Evolutionary conservation across 2,329 filamentous ascomycete species (phyloP), one percentile per base, ranked within the genome.

Genomic region (Fusarium nurragi): DNA sequence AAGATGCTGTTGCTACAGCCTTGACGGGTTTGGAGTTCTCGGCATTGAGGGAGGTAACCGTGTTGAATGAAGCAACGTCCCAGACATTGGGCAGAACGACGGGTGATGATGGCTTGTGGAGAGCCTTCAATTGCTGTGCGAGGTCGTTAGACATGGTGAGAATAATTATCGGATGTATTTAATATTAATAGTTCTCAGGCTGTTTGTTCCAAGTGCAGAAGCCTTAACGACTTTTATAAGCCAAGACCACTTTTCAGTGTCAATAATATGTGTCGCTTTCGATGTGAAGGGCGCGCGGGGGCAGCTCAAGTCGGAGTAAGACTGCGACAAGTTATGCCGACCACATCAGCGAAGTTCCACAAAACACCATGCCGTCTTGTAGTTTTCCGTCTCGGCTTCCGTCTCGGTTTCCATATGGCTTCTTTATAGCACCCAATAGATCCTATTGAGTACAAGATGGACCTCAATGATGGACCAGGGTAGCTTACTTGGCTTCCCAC

Each of bases 51-150:
- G 79, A 76, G 9, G 79, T 74, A 44, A 87, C 72, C 2, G 79
- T 68, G 14, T 73, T 71, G 34, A 86, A 82, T 5, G 84, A 82
- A 19, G 81, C 71, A 25, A 78, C 74, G 67, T 88, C 85, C 78
- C 83, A 86, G 62, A 86, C 76, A 65, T 88, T 88, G 12, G 84
- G 77, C 7, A 88, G 75, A 38, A 88, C 60, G 32, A 88, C 58
- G 13, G 86, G 86, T 1, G 77, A 68, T 4, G 81, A 80, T 1
- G 85, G 83, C 21, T 74, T 60, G 71, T 88, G 86, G 19, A 88
- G 81, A 36, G 71, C 68, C 59, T 78, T 77, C 55, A 79, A 68
- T 25, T 69, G 74, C 46, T 67, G 75, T 57, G 75, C 83, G 61
- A 64, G 61, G 13, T 70, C 47, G 62, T 77, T 78, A 10, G 69